Base-by-base conservation (phyloP, 169 alveolate genomes). In the Theileria annulata region DNA sequence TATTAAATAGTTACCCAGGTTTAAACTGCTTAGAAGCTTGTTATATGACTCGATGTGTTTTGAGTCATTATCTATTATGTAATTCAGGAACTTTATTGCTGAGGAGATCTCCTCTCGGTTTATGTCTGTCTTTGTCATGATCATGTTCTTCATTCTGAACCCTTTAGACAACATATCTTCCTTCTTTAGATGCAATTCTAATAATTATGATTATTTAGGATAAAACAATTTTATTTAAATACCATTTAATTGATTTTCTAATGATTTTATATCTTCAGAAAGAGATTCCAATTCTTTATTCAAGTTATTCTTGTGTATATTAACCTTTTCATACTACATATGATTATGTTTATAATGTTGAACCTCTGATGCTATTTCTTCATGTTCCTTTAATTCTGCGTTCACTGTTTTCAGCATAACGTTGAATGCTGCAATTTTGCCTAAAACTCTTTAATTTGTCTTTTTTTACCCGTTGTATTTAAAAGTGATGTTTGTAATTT, bases 51-150 rank as follows among this genome's bases (percentile, higher is more conserved):
- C 54, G 13, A 80, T 73, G 3, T 19, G 35, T n/a, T 80, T 56
- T 27, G 54, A 28, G 77, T 80, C 88, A 47, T 80, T 73, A 6
- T 56, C 63, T 12, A 80, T 0, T 4, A 80, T 51, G 33, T 71
- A n/a, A 19, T 80, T 72, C 42, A 80, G 59, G 47, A 80, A 73
- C 8, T 72, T 80, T 0, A 75, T 35, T 27, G 69, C 88, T 12
- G 33, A 17, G 37, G 25, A 25, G 28, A 80, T 23, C 23, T 80
- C 88, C 13, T 80, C 28, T 28, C 35, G 17, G 33, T 66, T 48
- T 13, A 80, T 35, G 9, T 31, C 21, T 0, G 21, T 30, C 9
- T 31, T 77, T 3, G 10, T 54, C 17, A 33, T 0, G 2, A 80
- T 74, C 21, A 77, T 25, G 63, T 79, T 79, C 66, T 74, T 80